Evolutionary conservation across 805 yeast species (phyloP).

Genomic region (Priceomyces haplophilus): DNA sequence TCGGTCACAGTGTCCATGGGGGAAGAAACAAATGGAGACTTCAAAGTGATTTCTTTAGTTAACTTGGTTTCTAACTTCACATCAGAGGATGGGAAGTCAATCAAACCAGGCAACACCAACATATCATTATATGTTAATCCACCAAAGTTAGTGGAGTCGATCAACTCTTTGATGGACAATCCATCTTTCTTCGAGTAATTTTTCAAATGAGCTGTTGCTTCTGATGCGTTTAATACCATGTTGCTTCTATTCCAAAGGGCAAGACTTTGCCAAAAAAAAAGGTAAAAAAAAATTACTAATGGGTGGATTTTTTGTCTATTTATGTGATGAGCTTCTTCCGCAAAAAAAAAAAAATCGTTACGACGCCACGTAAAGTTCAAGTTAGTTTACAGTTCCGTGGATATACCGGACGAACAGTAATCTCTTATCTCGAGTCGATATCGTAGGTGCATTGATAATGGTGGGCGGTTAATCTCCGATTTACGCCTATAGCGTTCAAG

Average conservation of each 20-base stretch:
- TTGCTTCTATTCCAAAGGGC: slow-evolving; percentile 21
- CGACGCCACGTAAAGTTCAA: neutral
- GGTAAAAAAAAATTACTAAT: slow-evolving; percentile 4
- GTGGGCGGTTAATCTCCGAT: too few species aligned
- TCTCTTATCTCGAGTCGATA: too few species aligned
- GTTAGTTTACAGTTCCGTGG: neutral
- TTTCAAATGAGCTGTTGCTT: slow-evolving; percentile 67
- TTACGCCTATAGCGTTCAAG: too few species aligned
- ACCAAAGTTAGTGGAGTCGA: slow-evolving; percentile 89
- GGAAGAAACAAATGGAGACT: slow-evolving; percentile 93
- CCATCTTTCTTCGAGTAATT: slow-evolving; percentile 78
- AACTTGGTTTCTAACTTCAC: slow-evolving; percentile 82
- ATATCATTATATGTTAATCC: slow-evolving; percentile 98
- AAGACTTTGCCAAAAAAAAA: slow-evolving; percentile 43
- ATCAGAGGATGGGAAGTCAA: slow-evolving; percentile 75
- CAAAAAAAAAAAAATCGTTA: neutral
- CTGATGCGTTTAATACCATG: slow-evolving; percentile 42
- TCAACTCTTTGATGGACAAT: slow-evolving; percentile 72
- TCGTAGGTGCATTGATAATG: too few species aligned
- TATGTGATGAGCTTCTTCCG: slow-evolving; percentile 1
- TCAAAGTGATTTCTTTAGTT: slow-evolving; percentile 87
- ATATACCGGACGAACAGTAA: too few species aligned
- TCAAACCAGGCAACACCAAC: slow-evolving; percentile 91
- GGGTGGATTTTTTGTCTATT: slow-evolving; percentile 2
- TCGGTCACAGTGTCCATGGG: slow-evolving; percentile 99